These are phyloP conservation scores for Naganishia vishniacii DNA, from an alignment of 768 basidiomycete species.

Conservation along the genomic window DNA sequence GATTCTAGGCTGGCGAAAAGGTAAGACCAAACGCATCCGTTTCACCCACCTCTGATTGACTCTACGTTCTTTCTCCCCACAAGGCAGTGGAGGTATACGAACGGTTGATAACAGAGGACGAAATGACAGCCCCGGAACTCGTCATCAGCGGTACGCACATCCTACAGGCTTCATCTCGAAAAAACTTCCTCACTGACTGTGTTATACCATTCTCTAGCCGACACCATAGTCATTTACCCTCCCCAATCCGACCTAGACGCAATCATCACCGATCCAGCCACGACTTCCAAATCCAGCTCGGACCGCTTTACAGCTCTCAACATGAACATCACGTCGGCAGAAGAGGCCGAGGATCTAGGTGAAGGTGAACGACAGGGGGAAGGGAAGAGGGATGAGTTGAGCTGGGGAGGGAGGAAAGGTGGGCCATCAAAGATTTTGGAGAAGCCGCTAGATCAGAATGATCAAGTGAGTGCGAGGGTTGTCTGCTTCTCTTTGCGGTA, in stretches of 20 bases:
- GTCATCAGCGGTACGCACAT: slow-evolving; percentile 63
- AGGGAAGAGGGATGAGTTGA: slow-evolving; percentile 8
- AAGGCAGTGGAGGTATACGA: slow-evolving; percentile 78
- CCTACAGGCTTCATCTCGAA: background rate
- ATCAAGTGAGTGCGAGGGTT: slow-evolving; percentile 49
- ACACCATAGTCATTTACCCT: slow-evolving; percentile 83
- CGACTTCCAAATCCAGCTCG: slow-evolving; percentile 35
- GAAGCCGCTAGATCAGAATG: slow-evolving; percentile 72
- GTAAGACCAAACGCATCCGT: slow-evolving; percentile 38
- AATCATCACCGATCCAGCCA: slow-evolving; percentile 32
- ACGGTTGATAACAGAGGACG: slow-evolving; percentile 56
- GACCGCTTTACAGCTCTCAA: background rate
- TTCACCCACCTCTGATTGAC: background rate
- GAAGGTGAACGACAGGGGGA: slow-evolving; percentile 6
- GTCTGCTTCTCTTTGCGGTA: background rate
- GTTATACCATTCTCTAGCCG: no score
- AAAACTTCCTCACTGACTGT: no score
- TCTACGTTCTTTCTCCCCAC: background rate
- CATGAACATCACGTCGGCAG: slow-evolving; percentile 19
- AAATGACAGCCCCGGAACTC: slow-evolving; percentile 68
- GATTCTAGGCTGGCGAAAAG: slow-evolving; percentile 57
- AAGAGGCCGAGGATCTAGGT: slow-evolving; percentile 1
- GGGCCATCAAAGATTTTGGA: slow-evolving; percentile 74
- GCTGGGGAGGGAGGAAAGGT: slow-evolving; percentile 28
- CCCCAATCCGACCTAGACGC: slow-evolving; percentile 47